Percentiles rank a stretch among this genome's conserved stretches.
Conservation (phyloP, 78 protist species). For the Emiliania huxleyi region DNA sequence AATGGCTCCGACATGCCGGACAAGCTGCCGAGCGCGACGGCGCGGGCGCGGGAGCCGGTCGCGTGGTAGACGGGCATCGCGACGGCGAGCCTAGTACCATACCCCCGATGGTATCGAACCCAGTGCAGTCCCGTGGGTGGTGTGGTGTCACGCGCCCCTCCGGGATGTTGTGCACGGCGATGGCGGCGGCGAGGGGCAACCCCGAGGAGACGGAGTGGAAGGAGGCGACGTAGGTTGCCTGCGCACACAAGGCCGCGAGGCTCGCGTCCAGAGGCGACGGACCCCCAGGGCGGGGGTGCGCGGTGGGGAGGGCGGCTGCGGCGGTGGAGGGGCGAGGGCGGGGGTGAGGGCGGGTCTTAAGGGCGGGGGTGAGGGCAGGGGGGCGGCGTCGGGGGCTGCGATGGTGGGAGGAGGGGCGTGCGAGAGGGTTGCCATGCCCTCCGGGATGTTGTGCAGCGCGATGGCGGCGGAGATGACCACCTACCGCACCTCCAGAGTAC, state of each 20-base stretch:
- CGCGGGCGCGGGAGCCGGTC: slow-evolving; percentile 41
- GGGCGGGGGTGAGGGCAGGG: no score
- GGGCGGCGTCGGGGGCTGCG: no score
- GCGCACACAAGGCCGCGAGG: no score
- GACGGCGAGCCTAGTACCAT: slow-evolving; percentile 36
- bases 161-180: slow-evolving; percentile 73
- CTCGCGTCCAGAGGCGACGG: no score
- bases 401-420: no score
- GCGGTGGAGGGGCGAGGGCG: no score
- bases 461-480: slow-evolving; percentile 19
- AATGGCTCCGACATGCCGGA: slow-evolving; percentile 64
- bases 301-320: no score
- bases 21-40: slow-evolving; percentile 34
- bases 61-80: slow-evolving; percentile 68
- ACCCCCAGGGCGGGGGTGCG: no score
- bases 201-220: slow-evolving; percentile 48
- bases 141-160: slow-evolving; percentile 34
- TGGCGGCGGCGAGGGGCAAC: slow-evolving; percentile 51
- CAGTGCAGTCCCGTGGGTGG: no score
- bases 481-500: no score
- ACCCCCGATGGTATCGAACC: no score
- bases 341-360: no score
- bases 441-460: slow-evolving; percentile 72
- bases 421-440: slow-evolving; percentile 38
- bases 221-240: slow-evolving; percentile 70